Evolutionary conservation across 1,139 yeast species (phyloP).

Genomic region (Debaryomyces fabryi): DNA sequence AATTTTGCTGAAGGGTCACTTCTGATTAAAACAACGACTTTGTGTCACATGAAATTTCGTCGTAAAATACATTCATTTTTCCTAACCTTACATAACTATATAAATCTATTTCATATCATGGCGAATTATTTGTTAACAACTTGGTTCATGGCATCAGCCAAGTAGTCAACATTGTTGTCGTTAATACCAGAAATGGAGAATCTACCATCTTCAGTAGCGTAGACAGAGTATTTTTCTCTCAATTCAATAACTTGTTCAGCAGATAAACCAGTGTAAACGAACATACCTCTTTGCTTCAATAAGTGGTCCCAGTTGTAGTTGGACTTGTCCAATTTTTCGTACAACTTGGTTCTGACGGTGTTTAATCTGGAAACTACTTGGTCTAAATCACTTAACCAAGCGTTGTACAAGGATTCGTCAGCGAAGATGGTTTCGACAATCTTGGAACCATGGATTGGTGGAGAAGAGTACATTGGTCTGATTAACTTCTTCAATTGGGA

Average conservation of each 20-base stretch:
- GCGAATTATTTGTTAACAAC: constrained; percentile 41
- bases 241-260: constrained; percentile 70
- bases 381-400: constrained; percentile 81
- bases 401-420: constrained; percentile 58
- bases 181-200: constrained; percentile 91
- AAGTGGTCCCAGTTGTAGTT: constrained; percentile 84
- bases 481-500: constrained; percentile 81
- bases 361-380: constrained; percentile 78
- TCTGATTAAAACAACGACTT: background rate
- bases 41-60: constrained; percentile 1
- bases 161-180: constrained; percentile 74
- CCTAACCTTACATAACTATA: background rate
- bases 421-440: constrained; percentile 77
- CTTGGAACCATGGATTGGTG: constrained; percentile 93
- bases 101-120: constrained; percentile 2
- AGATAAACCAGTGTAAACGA: constrained; percentile 83
- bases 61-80: constrained; percentile 3
- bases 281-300: constrained; percentile 93
- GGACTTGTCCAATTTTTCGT: constrained; percentile 55
- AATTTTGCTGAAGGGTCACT: background rate
- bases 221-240: constrained; percentile 73
- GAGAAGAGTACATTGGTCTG: constrained; percentile 88
- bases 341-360: constrained; percentile 69
- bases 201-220: constrained; percentile 88
- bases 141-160: constrained; percentile 73